Base-by-base conservation (phyloP, 139 green algal genomes). In the Tetradesmus obliquus region DNA sequence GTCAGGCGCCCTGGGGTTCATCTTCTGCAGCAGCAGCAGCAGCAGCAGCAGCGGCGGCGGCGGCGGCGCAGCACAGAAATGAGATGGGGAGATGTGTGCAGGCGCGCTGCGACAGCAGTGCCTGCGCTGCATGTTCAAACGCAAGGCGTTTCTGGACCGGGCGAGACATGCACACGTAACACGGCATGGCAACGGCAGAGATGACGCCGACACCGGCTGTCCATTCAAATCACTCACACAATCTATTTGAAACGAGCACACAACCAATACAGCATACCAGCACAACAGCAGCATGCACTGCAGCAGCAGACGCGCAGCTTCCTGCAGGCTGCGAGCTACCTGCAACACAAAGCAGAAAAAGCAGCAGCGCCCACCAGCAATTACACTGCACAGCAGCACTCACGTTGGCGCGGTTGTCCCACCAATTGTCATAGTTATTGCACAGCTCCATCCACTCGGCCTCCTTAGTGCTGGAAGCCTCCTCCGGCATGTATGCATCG, bases 361-460 rank as follows among this genome's bases (percentile, higher is more conserved):
- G 32, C 32, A 45, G 32, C 32, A 45, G 32, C 32, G 32, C 32
- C 32, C 32, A 45, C 32, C 32, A 45, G 32, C 32, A 45, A 45
- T 45, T 45, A 45, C 32, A 45, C 32, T 45, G 32, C 32, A 45
- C 32, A 45, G 66, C 57, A 24, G 17, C 8, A 88, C 85, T 89
- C 45, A 89, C 85, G 24, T 62, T 89, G 5, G 32, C 20, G 24
- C 85, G 62, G 45, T 89, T 89, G 85, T 89, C 85, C 66, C 66
- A 89, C 62, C 62, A 89, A 8, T 53, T 7, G 45, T 8, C 53
- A 45, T 89, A 89, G 62, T 89, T 89, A 5, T 51, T 1, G 53
- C 74, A 89, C 19, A 89, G 19, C 5, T 89, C 62, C 12, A 62
- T 62, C 85, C 85, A 89, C 6, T 9, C 5, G 7, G 12, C 12